phyloP scores from a whole-genome alignment of 2,329 filamentous ascomycete species.

The Botrytis fabae region DNA sequence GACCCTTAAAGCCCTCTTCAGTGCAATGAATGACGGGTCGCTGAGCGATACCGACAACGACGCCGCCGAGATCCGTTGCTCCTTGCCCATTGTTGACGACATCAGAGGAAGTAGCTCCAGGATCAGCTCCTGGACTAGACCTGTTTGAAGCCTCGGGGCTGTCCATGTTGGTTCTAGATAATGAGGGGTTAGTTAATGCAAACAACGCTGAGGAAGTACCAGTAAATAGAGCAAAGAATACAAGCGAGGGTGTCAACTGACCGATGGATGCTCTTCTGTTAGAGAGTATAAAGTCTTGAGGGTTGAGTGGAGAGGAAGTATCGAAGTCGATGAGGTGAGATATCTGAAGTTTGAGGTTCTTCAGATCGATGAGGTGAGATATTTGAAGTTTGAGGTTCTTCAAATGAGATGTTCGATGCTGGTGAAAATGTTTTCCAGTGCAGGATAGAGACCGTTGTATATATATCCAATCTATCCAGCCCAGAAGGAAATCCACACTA shows the following conservation, averaged over 20 bases:
- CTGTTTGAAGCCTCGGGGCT: background rate
- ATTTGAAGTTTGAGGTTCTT: background rate
- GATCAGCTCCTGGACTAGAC: background rate
- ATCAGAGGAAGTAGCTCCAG: background rate
- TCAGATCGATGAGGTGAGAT: background rate
- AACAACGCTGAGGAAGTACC: background rate
- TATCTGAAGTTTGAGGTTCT: background rate
- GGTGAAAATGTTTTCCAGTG: too few relatives aligned
- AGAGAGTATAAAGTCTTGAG: background rate
- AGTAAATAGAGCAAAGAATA: background rate
- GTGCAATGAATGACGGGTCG: background rate
- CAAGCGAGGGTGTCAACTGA: rapidly evolving
- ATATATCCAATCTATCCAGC: too few relatives aligned
- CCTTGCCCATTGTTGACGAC: background rate
- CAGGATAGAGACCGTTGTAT: too few relatives aligned
- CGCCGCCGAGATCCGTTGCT: background rate
- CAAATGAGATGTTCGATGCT: background rate
- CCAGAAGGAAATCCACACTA: background rate
- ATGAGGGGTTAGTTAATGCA: background rate
- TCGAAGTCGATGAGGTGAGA: background rate
- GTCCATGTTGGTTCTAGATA: background rate
- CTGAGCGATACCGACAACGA: background rate
- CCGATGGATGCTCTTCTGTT: background rate
- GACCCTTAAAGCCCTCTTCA: background rate
- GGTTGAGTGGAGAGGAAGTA: background rate